Conservation (phyloP, 2,329 filamentous ascomycete genomes). For the Colletotrichum sp. region DNA sequence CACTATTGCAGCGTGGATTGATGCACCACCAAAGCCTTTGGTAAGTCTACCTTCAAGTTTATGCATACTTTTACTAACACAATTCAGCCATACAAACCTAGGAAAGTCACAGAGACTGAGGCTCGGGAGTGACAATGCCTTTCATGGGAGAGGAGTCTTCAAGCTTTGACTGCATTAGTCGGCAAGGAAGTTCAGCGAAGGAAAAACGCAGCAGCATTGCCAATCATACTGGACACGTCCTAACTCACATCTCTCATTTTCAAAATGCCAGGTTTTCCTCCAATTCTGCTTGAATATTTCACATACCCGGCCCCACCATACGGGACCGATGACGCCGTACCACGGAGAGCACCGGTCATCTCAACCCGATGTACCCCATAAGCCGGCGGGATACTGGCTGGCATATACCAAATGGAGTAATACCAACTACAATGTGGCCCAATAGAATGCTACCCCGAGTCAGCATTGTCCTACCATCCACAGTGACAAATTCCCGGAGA, state of each 20-base stretch:
- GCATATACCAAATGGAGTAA: neutral
- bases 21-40: neutral
- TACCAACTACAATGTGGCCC: fast-evolving
- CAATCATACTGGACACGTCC: neutral
- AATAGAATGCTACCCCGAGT: neutral
- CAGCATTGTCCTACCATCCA: neutral
- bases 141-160: neutral
- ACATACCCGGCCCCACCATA: neutral
- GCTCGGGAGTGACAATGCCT: neutral
- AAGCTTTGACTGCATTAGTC: neutral
- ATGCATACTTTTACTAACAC: neutral
- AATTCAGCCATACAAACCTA: neutral
- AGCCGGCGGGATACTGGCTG: neutral
- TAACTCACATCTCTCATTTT: neutral
- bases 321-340: neutral
- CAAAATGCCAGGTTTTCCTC: neutral
- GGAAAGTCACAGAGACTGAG: neutral
- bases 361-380: neutral
- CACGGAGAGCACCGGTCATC: neutral
- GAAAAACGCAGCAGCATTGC: neutral
- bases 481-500: neutral
- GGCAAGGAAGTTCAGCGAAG: neutral
- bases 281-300: neutral
- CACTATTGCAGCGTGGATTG: neutral
- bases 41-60: neutral